Evolutionary conservation across 108 stramenopile species (phyloP).

Genomic region (Skeletonema grethae): DNA sequence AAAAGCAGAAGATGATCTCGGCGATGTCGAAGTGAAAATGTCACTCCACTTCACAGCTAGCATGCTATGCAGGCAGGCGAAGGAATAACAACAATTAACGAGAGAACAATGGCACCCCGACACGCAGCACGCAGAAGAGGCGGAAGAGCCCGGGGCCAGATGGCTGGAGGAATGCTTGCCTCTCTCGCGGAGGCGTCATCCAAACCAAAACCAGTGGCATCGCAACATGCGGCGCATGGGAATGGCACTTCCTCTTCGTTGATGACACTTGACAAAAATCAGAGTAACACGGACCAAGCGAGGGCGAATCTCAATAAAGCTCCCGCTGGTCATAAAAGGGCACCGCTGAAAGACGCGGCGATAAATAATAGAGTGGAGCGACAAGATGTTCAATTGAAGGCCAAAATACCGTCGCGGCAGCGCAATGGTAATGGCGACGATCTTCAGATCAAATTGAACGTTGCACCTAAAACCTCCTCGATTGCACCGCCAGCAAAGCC

Average conservation of each 20-base stretch:
- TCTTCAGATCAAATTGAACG: not conserved
- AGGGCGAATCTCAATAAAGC: not conserved
- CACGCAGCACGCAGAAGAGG: slow-evolving; percentile 16
- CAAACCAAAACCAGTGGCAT: not conserved
- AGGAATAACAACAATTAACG: too few relatives aligned
- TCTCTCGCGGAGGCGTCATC: not conserved
- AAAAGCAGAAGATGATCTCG: too few relatives aligned
- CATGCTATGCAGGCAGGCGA: too few relatives aligned
- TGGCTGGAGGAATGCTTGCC: slow-evolving; percentile 22
- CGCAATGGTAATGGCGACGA: not conserved
- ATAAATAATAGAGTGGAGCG: not conserved
- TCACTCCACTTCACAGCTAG: too few relatives aligned
- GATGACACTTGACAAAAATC: not conserved
- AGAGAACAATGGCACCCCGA: too few relatives aligned
- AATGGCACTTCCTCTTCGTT: not conserved
- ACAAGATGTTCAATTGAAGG: not conserved
- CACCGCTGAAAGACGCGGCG: not conserved
- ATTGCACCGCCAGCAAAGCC: too few relatives aligned
- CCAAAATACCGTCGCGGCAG: not conserved
- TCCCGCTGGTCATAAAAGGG: not conserved
- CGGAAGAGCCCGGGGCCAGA: slow-evolving; percentile 31
- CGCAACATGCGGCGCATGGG: not conserved
- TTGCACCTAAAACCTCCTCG: not conserved
- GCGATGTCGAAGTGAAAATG: too few relatives aligned
- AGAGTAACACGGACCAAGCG: not conserved